phyloP scores from a whole-genome alignment of 169 alveolate genomes.

The Perkinsus olseni region DNA sequence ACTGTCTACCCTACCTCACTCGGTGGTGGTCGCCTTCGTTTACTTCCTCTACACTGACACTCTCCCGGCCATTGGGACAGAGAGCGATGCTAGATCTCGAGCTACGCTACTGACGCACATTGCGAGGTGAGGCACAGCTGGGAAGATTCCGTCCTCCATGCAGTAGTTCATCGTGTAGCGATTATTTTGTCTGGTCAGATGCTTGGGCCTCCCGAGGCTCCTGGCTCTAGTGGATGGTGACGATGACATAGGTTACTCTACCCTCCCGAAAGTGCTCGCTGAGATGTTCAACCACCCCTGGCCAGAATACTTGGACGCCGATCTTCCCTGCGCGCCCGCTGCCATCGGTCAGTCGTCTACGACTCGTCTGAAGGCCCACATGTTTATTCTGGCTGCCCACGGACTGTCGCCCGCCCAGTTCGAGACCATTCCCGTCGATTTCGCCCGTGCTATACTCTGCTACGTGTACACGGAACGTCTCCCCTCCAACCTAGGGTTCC shows the following conservation, averaged over 20 bases:
- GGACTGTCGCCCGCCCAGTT: background rate
- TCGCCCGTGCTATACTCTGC: background rate
- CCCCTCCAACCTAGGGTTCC: background rate
- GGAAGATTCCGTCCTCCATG: background rate
- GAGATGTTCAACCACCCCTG: background rate
- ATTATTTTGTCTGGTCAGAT: background rate
- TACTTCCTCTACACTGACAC: background rate
- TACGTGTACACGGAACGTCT: background rate
- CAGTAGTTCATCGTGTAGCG: too few relatives aligned
- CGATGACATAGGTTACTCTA: background rate
- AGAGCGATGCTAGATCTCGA: background rate
- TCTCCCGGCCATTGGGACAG: background rate
- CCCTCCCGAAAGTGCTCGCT: background rate
- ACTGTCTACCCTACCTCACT: background rate
- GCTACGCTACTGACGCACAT: background rate
- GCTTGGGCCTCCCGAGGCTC: background rate
- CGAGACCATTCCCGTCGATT: background rate
- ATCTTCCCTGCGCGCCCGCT: background rate
- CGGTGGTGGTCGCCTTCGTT: background rate
- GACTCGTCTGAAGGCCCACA: background rate
- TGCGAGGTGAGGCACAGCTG: background rate
- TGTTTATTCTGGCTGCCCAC: background rate
- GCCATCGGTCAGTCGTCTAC: background rate
- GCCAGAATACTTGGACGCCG: background rate
- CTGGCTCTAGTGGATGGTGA: background rate